Percentiles rank a stretch among this genome's conserved stretches.
These are phyloP conservation scores for Solanum piurae DNA, from an alignment of 257 asterid genomes.

Conservation along the genomic window DNA sequence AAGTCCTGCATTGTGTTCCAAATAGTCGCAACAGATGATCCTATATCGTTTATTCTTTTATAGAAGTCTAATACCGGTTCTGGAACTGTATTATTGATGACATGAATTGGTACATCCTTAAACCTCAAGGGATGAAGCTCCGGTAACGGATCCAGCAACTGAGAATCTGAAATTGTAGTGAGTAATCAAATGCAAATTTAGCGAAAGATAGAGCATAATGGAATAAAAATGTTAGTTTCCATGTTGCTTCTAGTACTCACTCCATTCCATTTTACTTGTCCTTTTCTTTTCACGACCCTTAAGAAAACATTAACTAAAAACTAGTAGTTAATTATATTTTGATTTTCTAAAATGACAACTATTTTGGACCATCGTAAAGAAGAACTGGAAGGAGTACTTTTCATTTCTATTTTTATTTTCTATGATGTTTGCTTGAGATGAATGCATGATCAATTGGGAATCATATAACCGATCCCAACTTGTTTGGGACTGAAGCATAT, in stretches of 20 bases:
- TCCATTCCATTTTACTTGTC: not conserved
- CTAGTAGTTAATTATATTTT: too few relatives aligned
- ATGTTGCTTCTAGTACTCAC: not conserved
- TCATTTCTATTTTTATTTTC: not conserved
- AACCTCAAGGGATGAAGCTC: constrained; percentile 14
- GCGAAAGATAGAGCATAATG: not conserved
- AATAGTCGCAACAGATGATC: not conserved
- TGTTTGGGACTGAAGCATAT: not conserved
- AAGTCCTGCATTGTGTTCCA: not conserved
- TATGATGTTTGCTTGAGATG: not conserved
- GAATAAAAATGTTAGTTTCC: not conserved
- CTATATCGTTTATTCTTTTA: not conserved
- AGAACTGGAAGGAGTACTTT: not conserved
- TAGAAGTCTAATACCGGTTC: not conserved
- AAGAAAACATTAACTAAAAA: too few relatives aligned
- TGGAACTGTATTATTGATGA: not conserved
- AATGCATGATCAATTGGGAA: not conserved
- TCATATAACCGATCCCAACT: not conserved
- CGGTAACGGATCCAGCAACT: constrained; percentile 17
- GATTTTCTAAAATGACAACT: too few relatives aligned
- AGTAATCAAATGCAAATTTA: not conserved
- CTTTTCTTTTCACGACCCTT: not conserved
- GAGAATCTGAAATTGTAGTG: constrained; percentile 15
- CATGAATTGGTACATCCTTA: not conserved
- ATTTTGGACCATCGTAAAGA: too few relatives aligned